phyloP scores from a whole-genome alignment of 345 rosid genomes.

The Erodium maritimum region DNA sequence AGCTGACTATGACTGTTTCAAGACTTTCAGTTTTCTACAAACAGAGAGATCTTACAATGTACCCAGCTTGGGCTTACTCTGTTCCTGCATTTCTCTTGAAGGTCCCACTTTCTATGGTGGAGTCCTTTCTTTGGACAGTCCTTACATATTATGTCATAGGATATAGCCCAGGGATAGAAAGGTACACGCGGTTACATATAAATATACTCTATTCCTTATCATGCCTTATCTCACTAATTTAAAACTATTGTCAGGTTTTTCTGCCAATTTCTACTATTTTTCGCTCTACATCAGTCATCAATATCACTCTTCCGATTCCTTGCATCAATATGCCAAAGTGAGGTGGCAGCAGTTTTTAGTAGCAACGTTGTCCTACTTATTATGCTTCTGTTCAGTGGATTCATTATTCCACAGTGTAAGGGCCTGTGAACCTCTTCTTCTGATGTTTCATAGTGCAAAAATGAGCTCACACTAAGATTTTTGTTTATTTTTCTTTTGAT shows the following conservation, averaged over 20 bases:
- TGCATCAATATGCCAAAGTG: slow-evolving; percentile 27
- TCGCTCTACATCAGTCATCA: slow-evolving; percentile 33
- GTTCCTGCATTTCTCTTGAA: slow-evolving; percentile 32
- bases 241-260: slow-evolving; percentile 28
- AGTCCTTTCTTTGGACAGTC: slow-evolving; percentile 34
- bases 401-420: slow-evolving; percentile 37
- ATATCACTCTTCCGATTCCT: slow-evolving; percentile 34
- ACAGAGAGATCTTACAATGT: slow-evolving; percentile 36
- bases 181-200: slow-evolving; percentile 24
- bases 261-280: slow-evolving; percentile 26
- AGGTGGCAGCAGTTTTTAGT: slow-evolving; percentile 16
- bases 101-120: slow-evolving; percentile 38
- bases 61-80: slow-evolving; percentile 41
- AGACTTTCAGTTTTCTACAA: slow-evolving; percentile 38
- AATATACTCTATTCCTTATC: no score
- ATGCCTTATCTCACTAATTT: no score
- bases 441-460: no score
- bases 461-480: no score
- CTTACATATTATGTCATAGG: slow-evolving; percentile 45
- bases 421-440: no score
- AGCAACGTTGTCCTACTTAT: slow-evolving; percentile 14
- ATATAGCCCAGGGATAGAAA: slow-evolving; percentile 36
- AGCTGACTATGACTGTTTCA: slow-evolving; percentile 26
- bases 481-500: neutral
- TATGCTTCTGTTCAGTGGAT: slow-evolving; percentile 29